Base-by-base conservation (phyloP, 129 eudicot species). In the Chrysanthemum lavandulifolium region DNA sequence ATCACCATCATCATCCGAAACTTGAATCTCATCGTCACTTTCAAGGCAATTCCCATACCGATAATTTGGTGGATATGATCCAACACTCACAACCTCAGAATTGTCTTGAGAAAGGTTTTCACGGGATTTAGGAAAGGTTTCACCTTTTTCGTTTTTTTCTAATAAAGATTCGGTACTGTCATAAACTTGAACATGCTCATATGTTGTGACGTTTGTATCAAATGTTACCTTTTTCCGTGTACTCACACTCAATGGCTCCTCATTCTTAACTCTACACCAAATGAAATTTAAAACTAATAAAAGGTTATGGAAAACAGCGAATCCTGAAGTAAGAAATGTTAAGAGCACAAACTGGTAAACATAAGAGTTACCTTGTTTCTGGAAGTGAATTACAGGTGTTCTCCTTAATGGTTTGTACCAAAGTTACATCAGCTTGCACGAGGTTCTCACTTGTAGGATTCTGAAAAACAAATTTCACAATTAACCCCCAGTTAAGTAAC, bases 171-270 rank as follows among this genome's bases (percentile, higher is more conserved):
- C 97, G 1, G 88, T 84, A 60, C 88, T 89, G 50, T 79, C 95
- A 49, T 80, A 65, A 48, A 85, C 79, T 43, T 74, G 48, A 76
- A 88, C 84, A 83, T 83, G 97, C 75, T 90, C 96, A 36, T 90
- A 88, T 8, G 93, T 86, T 48, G 74, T 85, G 73, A 95, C 82
- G 68, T 88, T 88, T 21, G 97, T 71, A 75, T 88, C 85, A 82
- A 95, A 95, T 31, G 99, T 88, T 60, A 95, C 99, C 71, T 76
- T 95, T 83, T 95, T 95, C 45, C 79, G 85, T n/a, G n/a, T 73
- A 68, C 82, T 85, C 51, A 82, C 55, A 68, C 93, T 84, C 79
- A 69, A 45, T 51, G 84, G 80, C 79, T 83, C 87, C 78, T 86
- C 91, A 27, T 69, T 73, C 79, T 86, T 82, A 52, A 51, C 84